Base-by-base conservation (phyloP, 2,329 filamentous ascomycete genomes). In the Ophiosphaerella narmari region DNA sequence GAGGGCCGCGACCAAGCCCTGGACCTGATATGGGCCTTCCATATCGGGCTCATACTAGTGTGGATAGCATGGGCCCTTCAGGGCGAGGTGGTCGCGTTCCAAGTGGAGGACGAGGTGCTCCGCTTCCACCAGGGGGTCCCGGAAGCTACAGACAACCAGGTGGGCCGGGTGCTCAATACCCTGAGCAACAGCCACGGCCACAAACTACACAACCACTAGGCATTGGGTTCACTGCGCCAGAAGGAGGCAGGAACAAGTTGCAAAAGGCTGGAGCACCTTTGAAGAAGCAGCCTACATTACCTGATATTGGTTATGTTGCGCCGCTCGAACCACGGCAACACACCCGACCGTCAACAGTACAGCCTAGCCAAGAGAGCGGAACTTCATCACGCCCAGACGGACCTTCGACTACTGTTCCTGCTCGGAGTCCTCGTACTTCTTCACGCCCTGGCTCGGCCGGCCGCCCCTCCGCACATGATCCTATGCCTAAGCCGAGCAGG, bases 201-300 rank as follows among this genome's bases (percentile, higher is more conserved):
- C 55, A 77, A 73, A 56, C 77, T 67, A 59, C 73, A 53, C 65
- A 65, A 37, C 74, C 67, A 40, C 54, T 68, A 14, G 77, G 77
- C 44, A 71, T 77, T 24, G 75, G 76, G 18, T 79, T 72, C 60
- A 63, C 62, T 33, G 75, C 76, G 4, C 62, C 74, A 43, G 75
- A 82, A 55, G 44, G 36, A 33, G 75, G 75, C 31, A 73, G 74
- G 37, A 72, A 71, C 48, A 75, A 74, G 46, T 65, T 76, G 13
- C 77, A 78, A 48, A 75, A 76, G 50, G 69, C 64, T 5, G 65
- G 61, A 12, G 47, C 57, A 39, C 62, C 59, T 4, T 56, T 67
- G 21, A 66, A 67, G 57, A 73, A 72, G 53, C 55, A 65, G 33
- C 60, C 65, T 16, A 67, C 67, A 12, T 37, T 73, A 23, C 67